Evolutionary conservation across 306 rosid species (phyloP), one percentile per base, ranked within the genome.

Genomic region (Notholithocarpus densiflorus): DNA sequence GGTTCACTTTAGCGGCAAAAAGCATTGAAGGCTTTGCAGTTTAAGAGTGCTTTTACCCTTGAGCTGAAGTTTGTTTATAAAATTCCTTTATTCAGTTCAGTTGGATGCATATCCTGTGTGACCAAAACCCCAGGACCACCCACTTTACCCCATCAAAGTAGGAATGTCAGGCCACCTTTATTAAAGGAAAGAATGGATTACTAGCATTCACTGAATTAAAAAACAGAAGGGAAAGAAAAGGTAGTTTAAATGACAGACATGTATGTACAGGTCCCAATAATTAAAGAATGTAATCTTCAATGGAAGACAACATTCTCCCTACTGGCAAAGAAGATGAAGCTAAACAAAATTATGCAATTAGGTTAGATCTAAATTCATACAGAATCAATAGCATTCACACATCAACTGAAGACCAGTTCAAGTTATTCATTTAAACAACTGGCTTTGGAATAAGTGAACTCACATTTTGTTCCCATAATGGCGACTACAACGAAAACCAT

Each of bases 401-500:
- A 53, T 59, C 52, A 76, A 56, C 21, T 24, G 37, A 68, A 59
- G 52, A 68, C 72, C 5, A 18, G 48, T 68, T n/a, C 48, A 66
- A 45, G 52, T 66, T 62, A 27, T 26, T 27, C 69, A 62, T 15
- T 62, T 62, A 76, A n/a, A 62, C 14, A 32, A 51, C 5, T 17
- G 51, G 48, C 3, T 70, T 70, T 54, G 74, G 8, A 75, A 48
- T 13, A 23, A 75, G 64, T 13, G 20, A 83, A 79, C 78, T 75
- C 66, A 75, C 77, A 34, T 57, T 20, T 7, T 24, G 72, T 55
- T 43, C 4, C 32, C 73, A 29, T 19, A 77, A 37, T 53, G 59
- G 26, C 23, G 32, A 48, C 61, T 60, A 56, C 1, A 52, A 48
- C 53, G 70, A 26, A 52, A 74, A 70, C 72, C 72, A 68, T 68